A percentile compares a stretch with the other conserved stretches of the same genome.
Conservation (phyloP, 192 early-diverging fungal genomes). For the Geosiphon pyriformis region DNA sequence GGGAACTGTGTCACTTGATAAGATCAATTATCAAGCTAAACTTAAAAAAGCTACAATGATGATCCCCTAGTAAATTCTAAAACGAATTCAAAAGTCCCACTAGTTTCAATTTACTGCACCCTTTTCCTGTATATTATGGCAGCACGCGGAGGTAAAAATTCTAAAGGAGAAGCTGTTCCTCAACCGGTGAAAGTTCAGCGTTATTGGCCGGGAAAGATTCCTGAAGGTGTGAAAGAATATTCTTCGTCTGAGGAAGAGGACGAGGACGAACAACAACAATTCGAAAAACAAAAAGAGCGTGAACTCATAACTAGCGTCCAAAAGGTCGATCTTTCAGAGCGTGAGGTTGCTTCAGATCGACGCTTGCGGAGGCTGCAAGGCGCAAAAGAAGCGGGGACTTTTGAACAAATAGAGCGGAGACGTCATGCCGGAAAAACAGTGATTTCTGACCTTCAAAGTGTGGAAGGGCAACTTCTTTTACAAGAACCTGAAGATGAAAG, state of each 20-base stretch:
- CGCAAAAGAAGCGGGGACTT: slow-evolving; percentile 16
- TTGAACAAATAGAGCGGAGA: slow-evolving; percentile 24
- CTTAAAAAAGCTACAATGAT: no score
- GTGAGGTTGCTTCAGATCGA: slow-evolving; percentile 37
- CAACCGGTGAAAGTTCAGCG: slow-evolving; percentile 49
- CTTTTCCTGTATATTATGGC: no score
- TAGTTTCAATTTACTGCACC: no score
- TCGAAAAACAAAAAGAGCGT: slow-evolving; percentile 22
- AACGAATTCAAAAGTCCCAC: no score
- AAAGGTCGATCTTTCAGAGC: slow-evolving; percentile 41
- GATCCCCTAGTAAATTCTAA: no score
- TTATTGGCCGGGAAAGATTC: slow-evolving; percentile 54
- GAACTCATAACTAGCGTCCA: slow-evolving; percentile 40
- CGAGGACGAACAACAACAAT: slow-evolving; percentile 30
- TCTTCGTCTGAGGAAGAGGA: slow-evolving; percentile 52
- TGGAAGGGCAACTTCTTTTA: slow-evolving; percentile 37
- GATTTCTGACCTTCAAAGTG: slow-evolving; percentile 30
- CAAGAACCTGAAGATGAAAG: slow-evolving; percentile 45
- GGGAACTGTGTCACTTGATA: no score
- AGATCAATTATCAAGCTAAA: no score
- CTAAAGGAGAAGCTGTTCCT: slow-evolving; percentile 28
- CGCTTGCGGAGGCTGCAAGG: slow-evolving; percentile 43
- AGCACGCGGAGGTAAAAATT: slow-evolving; percentile 19
- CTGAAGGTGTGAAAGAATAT: slow-evolving; percentile 47
- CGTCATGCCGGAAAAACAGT: slow-evolving; percentile 50